These are phyloP conservation scores for Ciborinia camelliae DNA, from an alignment of 2,329 filamentous ascomycete genomes.

Conservation along the genomic window DNA sequence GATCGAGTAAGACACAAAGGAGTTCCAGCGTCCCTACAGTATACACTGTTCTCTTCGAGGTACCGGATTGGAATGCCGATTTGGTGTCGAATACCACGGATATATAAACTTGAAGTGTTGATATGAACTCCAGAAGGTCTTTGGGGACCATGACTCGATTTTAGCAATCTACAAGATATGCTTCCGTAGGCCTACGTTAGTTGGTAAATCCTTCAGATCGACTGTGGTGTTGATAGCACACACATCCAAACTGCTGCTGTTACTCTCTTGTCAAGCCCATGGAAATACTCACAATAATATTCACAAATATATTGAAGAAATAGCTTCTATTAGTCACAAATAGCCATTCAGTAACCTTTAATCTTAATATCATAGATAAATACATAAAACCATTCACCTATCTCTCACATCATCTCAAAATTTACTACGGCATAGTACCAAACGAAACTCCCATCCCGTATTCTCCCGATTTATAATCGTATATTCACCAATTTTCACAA, in stretches of 20 bases:
- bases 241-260: too few relatives aligned
- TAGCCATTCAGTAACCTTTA: too few relatives aligned
- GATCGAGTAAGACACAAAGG: accelerated
- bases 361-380: not conserved
- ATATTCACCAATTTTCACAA: not conserved
- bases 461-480: not conserved
- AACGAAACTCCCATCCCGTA: not conserved
- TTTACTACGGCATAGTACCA: not conserved
- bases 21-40: accelerated
- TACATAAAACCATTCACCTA: not conserved
- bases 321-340: not conserved
- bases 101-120: not conserved
- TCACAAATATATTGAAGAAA: not conserved
- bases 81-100: too few relatives aligned
- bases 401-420: not conserved
- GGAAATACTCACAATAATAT: not conserved
- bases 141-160: not conserved
- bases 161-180: not conserved
- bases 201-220: accelerated
- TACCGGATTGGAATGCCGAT: not conserved
- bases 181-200: accelerated
- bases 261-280: not conserved
- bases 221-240: not conserved
- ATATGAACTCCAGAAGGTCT: not conserved
- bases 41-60: not conserved